A percentile compares a stretch with the other conserved stretches of the same genome.
These are phyloP conservation scores for Tolypocladium ovalisporum DNA, from an alignment of 2,329 filamentous ascomycete genomes.

Conservation along the genomic window DNA sequence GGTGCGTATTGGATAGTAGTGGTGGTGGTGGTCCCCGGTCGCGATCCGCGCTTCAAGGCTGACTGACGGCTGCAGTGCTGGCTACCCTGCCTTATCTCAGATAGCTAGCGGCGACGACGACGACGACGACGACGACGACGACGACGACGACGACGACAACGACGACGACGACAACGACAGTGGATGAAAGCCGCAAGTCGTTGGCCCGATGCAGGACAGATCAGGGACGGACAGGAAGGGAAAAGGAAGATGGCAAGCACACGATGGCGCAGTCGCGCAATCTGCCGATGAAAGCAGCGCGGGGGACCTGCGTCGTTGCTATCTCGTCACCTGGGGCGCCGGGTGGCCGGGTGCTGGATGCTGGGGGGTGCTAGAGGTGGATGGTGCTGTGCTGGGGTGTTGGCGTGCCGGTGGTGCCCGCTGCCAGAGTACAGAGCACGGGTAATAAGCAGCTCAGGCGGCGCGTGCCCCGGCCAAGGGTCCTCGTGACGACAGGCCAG, in stretches of 20 bases:
- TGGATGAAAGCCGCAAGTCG: not conserved
- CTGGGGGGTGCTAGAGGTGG: no score
- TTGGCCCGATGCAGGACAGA: not conserved
- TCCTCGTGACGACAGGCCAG: not conserved
- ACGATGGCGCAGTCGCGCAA: not conserved
- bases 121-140: no score
- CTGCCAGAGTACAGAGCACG: no score
- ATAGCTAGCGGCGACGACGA: no score
- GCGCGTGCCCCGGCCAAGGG: not conserved
- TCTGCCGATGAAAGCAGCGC: not conserved
- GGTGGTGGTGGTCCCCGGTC: not conserved
- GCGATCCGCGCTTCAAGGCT: not conserved
- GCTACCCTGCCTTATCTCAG: no score
- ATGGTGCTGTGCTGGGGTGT: not conserved
- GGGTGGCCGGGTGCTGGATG: not conserved
- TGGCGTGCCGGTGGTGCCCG: no score
- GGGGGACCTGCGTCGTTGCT: not conserved
- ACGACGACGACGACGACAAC: no score
- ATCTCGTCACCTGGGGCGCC: not conserved
- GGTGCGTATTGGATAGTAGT: not conserved
- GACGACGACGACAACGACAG: not conserved
- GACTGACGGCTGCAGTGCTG: not conserved
- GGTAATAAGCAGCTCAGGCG: not conserved
- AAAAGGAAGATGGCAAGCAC: not conserved
- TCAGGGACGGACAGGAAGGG: not conserved